Conservation (phyloP, 352 stramenopile genomes). For the Globisporangium alternatum region DNA sequence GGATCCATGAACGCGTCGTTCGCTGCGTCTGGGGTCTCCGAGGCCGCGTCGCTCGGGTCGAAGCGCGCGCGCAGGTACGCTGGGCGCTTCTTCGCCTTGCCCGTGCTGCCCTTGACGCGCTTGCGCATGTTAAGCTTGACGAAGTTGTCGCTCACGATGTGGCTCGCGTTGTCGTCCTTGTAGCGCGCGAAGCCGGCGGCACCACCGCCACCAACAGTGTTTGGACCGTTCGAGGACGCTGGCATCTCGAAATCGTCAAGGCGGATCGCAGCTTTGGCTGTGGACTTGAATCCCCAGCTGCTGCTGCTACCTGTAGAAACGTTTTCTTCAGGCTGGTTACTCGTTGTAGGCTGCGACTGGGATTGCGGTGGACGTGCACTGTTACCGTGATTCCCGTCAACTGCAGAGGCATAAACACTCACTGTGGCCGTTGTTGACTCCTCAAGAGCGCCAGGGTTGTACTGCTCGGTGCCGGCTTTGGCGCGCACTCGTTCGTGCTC, state of each 20-base stretch:
- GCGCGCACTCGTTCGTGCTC: conserved; percentile 17
- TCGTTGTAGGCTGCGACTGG: conserved; percentile 1
- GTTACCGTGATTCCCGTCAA: neutral
- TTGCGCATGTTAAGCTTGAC: conserved; percentile 80
- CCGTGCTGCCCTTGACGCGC: conserved; percentile 62
- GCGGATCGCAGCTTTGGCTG: conserved; percentile 15
- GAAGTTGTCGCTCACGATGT: conserved; percentile 73
- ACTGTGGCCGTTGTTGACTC: neutral
- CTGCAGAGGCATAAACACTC: neutral
- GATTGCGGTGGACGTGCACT: neutral
- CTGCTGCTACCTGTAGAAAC: neutral
- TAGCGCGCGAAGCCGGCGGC: conserved; percentile 42
- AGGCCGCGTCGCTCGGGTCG: conserved; percentile 1
- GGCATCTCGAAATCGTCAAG: conserved; percentile 42
- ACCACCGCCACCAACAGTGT: neutral
- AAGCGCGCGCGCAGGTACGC: conserved; percentile 55
- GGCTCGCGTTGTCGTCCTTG: conserved; percentile 53
- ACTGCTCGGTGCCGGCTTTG: conserved; percentile 5
- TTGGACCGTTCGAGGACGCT: neutral
- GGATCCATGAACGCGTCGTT: conserved; percentile 22
- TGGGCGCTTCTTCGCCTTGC: conserved; percentile 61
- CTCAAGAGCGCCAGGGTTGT: conserved; percentile 1
- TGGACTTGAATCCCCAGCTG: conserved; percentile 37
- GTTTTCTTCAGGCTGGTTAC: neutral
- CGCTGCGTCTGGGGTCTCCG: neutral